Evolutionary conservation across 441 rosid genomes (phyloP).

Genomic region (Jatropha podagrica): DNA sequence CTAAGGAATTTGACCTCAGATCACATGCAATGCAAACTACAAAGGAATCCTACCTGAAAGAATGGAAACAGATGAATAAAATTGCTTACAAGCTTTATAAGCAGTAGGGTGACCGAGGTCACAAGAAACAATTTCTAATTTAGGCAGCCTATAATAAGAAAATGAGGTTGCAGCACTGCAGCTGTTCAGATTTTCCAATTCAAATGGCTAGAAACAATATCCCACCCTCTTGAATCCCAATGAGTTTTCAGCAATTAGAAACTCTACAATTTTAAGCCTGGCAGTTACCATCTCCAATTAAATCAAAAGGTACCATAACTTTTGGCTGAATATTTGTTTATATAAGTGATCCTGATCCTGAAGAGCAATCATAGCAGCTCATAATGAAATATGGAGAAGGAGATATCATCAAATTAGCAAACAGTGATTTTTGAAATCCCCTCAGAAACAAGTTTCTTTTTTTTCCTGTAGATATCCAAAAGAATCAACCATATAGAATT

Average conservation of each 20-base stretch:
- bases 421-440: background rate
- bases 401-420: background rate
- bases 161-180: background rate
- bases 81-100: background rate
- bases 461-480: background rate
- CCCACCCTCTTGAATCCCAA: background rate
- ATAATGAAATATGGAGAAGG: background rate
- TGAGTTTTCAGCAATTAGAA: background rate
- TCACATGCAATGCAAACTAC: background rate
- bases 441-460: background rate
- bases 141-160: background rate
- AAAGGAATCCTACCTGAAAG: background rate
- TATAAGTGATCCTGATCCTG: slow-evolving; percentile 1
- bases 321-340: background rate
- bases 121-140: background rate
- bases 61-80: background rate
- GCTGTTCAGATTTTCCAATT: background rate
- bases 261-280: background rate
- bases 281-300: background rate
- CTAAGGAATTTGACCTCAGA: too few relatives aligned
- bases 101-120: background rate
- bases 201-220: background rate
- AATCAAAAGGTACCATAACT: background rate
- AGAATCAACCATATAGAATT: background rate
- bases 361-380: background rate